Conservation (phyloP, 768 basidiomycete species). For the Collybia sordida region DNA sequence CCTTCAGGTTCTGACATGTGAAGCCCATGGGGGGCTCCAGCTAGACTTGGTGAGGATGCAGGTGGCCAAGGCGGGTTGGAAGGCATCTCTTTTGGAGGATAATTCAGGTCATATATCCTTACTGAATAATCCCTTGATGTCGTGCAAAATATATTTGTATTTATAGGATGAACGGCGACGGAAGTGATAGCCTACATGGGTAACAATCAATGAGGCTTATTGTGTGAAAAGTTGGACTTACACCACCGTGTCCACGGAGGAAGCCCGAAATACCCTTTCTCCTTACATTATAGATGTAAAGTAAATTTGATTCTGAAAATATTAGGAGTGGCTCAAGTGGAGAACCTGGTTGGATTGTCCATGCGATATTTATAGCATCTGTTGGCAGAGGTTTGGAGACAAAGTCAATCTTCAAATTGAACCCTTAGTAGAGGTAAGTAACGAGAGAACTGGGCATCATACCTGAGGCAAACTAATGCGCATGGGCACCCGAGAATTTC, state of each 20-base stretch:
- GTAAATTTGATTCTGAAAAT: slow-evolving; percentile 49
- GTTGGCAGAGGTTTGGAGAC: slow-evolving; percentile 18
- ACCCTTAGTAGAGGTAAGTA: neutral
- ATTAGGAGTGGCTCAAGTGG: slow-evolving; percentile 61
- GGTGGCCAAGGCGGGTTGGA: slow-evolving; percentile 65
- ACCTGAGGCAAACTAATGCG: slow-evolving; percentile 37
- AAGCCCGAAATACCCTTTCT: slow-evolving; percentile 39
- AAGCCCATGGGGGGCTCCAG: slow-evolving; percentile 70
- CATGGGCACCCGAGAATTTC: slow-evolving; percentile 27
- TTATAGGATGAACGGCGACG: slow-evolving; percentile 60
- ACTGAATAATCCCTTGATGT: slow-evolving; percentile 73
- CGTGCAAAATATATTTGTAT: slow-evolving; percentile 62
- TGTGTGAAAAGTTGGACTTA: slow-evolving; percentile 32
- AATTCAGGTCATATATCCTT: slow-evolving; percentile 65
- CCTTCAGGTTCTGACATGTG: slow-evolving; percentile 62
- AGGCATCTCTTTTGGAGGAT: slow-evolving; percentile 27
- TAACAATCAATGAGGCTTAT: slow-evolving; percentile 8
- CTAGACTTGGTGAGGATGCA: slow-evolving; percentile 44
- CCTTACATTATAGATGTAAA: slow-evolving; percentile 55
- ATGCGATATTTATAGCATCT: slow-evolving; percentile 48
- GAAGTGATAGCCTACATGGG: slow-evolving; percentile 57
- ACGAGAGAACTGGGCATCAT: slow-evolving; percentile 8
- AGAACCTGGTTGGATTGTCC: slow-evolving; percentile 47
- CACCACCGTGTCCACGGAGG: slow-evolving; percentile 73
- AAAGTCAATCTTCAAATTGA: slow-evolving; percentile 7